Percentiles rank a stretch among this genome's conserved stretches.
These are phyloP conservation scores for Forsythia viridissima DNA, from an alignment of 257 asterid species.

Conservation along the genomic window DNA sequence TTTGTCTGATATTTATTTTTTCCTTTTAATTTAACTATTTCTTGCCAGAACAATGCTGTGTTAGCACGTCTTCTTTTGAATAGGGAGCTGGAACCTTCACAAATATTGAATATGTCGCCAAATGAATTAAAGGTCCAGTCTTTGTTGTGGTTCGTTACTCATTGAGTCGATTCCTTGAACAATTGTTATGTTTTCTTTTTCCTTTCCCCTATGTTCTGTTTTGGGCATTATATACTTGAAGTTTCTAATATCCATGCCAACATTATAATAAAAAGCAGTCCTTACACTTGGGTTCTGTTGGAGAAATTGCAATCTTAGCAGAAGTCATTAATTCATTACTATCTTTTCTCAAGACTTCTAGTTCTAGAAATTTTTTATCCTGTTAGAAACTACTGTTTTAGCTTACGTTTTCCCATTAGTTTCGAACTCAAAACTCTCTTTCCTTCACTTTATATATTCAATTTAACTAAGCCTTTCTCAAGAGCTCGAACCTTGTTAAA, in stretches of 20 bases:
- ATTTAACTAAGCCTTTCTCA: too few species aligned
- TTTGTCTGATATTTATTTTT: too few species aligned
- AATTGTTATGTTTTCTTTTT: neutral
- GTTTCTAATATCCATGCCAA: slow-evolving; percentile 10
- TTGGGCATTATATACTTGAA: neutral
- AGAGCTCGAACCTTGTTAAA: too few species aligned
- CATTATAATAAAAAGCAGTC: neutral
- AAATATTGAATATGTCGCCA: slow-evolving; percentile 41
- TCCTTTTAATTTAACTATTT: neutral
- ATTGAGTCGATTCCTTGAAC: slow-evolving; percentile 1
- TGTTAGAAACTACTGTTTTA: neutral
- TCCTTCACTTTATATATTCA: neutral
- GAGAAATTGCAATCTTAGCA: slow-evolving; percentile 33
- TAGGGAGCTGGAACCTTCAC: slow-evolving; percentile 57
- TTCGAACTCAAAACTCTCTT: neutral
- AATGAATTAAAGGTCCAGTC: slow-evolving; percentile 53
- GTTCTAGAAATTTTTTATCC: neutral
- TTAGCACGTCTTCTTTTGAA: slow-evolving; percentile 47
- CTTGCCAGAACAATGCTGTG: slow-evolving; percentile 20
- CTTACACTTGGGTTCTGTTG: neutral
- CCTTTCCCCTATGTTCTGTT: neutral
- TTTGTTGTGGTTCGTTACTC: slow-evolving; percentile 9
- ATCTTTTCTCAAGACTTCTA: neutral
- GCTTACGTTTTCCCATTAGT: neutral
- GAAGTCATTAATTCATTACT: neutral